A percentile compares a stretch with the other conserved stretches of the same genome.
These are phyloP conservation scores for Dichotomopilus funicola DNA, from an alignment of 2,329 filamentous ascomycete species.

Conservation along the genomic window DNA sequence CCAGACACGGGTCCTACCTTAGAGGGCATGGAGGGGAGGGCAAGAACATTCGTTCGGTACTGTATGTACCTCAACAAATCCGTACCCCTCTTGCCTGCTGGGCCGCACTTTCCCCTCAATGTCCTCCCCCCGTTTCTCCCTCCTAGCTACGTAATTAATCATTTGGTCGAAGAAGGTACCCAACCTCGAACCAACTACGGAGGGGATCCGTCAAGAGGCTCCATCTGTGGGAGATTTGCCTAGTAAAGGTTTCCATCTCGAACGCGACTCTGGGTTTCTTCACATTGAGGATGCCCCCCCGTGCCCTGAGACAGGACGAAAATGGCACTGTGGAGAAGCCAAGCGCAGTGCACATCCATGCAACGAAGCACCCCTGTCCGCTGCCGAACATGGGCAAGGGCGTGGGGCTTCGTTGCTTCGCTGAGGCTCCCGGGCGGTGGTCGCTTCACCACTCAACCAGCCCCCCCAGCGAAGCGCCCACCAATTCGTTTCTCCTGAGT, in stretches of 20 bases:
- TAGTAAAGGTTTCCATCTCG: not conserved
- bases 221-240: not conserved
- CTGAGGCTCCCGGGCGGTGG: not conserved
- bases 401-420: not conserved
- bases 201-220: too few relatives aligned
- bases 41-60: too few relatives aligned
- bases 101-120: too few relatives aligned
- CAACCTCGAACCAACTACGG: too few relatives aligned
- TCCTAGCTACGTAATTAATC: too few relatives aligned
- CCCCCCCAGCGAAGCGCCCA: not conserved
- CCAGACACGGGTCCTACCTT: too few relatives aligned
- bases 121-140: too few relatives aligned
- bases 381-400: conserved; percentile 2
- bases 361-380: conserved; percentile 1
- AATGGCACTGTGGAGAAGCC: conserved; percentile 1
- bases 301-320: not conserved
- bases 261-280: not conserved
- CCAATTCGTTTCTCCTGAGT: not conserved
- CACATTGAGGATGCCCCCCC: not conserved
- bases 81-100: too few relatives aligned
- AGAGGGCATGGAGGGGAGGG: too few relatives aligned
- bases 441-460: too few relatives aligned
- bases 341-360: conserved; percentile 4
- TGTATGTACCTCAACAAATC: too few relatives aligned
- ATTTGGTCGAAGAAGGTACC: too few relatives aligned